Conservation (phyloP, 116 monocot genomes). For the Phalaenopsis hybrid region DNA sequence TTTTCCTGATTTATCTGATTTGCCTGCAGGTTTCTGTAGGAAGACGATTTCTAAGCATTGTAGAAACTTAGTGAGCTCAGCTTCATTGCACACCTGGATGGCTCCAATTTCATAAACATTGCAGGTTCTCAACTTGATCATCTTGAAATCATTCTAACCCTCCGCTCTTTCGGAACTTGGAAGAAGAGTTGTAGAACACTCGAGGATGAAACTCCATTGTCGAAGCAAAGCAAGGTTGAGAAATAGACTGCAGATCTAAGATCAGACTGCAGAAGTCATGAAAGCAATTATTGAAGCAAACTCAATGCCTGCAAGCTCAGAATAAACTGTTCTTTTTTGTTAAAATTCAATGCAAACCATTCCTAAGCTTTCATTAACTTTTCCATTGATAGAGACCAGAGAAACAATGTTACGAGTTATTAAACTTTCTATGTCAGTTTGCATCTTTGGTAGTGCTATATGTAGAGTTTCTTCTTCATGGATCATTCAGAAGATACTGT, state of each 20-base stretch:
- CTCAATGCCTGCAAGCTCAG: not conserved
- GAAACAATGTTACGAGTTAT: too few species aligned
- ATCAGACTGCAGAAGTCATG: not conserved
- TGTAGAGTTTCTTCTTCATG: too few species aligned
- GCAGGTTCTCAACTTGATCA: constrained; percentile 13
- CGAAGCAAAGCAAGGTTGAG: too few species aligned
- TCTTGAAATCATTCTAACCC: constrained; percentile 16
- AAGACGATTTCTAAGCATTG: not conserved
- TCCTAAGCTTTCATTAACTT: too few species aligned
- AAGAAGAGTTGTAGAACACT: not conserved
- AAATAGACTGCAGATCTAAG: not conserved
- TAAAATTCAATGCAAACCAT: too few species aligned
- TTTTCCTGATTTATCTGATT: not conserved
- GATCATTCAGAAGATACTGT: too few species aligned
- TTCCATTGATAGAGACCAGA: too few species aligned
- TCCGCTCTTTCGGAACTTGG: constrained; percentile 8
- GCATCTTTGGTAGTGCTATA: too few species aligned
- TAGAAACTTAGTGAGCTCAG: constrained; percentile 1
- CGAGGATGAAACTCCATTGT: not conserved
- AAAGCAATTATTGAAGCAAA: not conserved
- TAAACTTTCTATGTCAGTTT: too few species aligned
- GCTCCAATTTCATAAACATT: constrained; percentile 15
- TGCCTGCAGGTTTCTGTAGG: constrained; percentile 16
- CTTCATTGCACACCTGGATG: constrained; percentile 27
- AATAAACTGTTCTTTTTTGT: too few species aligned